Evolutionary conservation across 495 filamentous ascomycete species (phyloP), one percentile per base, ranked within the genome.

Genomic region (Penicillium lividum): DNA sequence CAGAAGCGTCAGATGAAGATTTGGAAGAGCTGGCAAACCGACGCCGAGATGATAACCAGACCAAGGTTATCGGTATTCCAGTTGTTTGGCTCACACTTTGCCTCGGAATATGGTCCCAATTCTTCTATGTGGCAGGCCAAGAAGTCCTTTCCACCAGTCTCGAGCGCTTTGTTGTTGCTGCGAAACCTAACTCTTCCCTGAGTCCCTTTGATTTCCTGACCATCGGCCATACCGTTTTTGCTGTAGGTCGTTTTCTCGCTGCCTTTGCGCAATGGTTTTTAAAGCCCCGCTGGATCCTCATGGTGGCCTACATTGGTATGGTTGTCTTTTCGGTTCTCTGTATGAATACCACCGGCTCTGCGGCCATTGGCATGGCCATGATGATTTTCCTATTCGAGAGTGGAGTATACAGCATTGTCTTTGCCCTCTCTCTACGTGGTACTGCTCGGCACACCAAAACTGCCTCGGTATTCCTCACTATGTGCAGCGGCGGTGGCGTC

Each of bases 81-180:
- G 76, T 87, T 22, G 74, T 86, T 22, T 85, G 80, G 74, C 53
- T 85, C 22, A 87, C 84, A 0, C 77, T 88, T 1, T 76, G 53
- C 4, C 56, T 87, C 5, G 85, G 82, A 5, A 60, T 85, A 16
- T 80, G 82, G 63, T 81, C 82, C 1, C 82, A 86, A 58, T 87
- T 86, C 58, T 82, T 82, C 70, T 90, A 89, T 60, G 81, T 86
- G 8, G 87, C 84, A 0, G 84, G 77, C 3, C 87, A 90, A 66
- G 87, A 90, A 68, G 75, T 80, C 8, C 65, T 87, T 10, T 73
- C 79, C 4, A 75, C 73, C 8, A 70, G 70, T 18, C 79, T 84
- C 40, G 64, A 68, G 15, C 57, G 62, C 3, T 85, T 80, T 46
- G 62, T 86, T 16, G 18, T 51, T 5, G 36, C 54, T 11, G 70